These are phyloP conservation scores for Aspergillus sp. DNA, from an alignment of 2,329 filamentous ascomycete genomes.

Conservation along the genomic window DNA sequence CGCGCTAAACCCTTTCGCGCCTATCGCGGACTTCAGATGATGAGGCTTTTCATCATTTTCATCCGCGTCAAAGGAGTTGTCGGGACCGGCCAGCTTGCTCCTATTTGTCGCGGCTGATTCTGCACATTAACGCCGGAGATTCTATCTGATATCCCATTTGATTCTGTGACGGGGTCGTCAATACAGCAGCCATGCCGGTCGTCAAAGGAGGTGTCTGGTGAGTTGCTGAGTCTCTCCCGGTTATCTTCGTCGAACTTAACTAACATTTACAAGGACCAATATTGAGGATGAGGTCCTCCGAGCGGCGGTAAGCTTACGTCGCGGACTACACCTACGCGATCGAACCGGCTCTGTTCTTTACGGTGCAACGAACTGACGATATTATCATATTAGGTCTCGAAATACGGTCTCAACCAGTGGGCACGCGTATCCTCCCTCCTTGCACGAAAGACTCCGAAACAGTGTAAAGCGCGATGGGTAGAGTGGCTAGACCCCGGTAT, in stretches of 20 bases:
- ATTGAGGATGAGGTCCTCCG: slow-evolving; percentile 96
- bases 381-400: slow-evolving; percentile 62
- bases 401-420: slow-evolving; percentile 97
- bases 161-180: slow-evolving; percentile 11
- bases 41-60: slow-evolving; percentile 20
- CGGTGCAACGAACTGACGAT: slow-evolving; percentile 14
- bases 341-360: not conserved
- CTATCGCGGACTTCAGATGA: slow-evolving; percentile 23
- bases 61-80: slow-evolving; percentile 28
- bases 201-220: slow-evolving; percentile 69
- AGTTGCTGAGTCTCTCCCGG: slow-evolving; percentile 21
- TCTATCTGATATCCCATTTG: not conserved
- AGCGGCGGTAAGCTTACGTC: slow-evolving; percentile 63
- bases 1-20: slow-evolving; percentile 33
- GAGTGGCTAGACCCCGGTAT: slow-evolving; percentile 99
- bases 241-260: slow-evolving; percentile 4
- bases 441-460: slow-evolving; percentile 95
- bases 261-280: slow-evolving; percentile 57
- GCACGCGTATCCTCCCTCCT: slow-evolving; percentile 96
- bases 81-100: slow-evolving; percentile 21
- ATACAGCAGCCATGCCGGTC: slow-evolving; percentile 59
- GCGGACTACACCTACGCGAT: not conserved
- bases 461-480: slow-evolving; percentile 98
- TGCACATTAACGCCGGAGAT: not conserved
- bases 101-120: slow-evolving; percentile 20